Evolutionary conservation across 768 basidiomycete species (phyloP).

Genomic region (Leccinum variicolor): DNA sequence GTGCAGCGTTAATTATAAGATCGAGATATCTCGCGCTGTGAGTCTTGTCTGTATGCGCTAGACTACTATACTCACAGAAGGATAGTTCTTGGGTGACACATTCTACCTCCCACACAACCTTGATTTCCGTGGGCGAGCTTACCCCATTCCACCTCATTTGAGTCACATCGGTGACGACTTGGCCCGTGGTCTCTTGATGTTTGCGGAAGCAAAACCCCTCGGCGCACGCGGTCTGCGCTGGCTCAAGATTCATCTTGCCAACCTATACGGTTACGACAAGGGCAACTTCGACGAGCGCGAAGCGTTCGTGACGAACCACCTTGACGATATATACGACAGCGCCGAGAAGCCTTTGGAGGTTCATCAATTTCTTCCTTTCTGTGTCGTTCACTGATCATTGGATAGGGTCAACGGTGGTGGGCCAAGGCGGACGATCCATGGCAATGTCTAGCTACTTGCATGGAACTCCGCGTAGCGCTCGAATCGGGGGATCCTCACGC

Average conservation of each 20-base stretch:
- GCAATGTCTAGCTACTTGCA: constrained; percentile 93
- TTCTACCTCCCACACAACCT: constrained; percentile 95
- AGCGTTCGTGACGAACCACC: constrained; percentile 63
- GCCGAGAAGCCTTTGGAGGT: constrained; percentile 78
- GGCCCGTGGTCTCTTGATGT: constrained; percentile 79
- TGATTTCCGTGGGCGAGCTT: constrained; percentile 96
- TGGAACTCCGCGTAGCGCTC: constrained; percentile 81
- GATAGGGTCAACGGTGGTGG: constrained; percentile 85
- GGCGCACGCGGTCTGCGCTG: constrained; percentile 85
- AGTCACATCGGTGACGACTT: constrained; percentile 96
- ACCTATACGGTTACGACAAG: constrained; percentile 93
- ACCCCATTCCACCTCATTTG: constrained; percentile 93
- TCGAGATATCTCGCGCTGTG: constrained; percentile 92
- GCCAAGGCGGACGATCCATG: constrained; percentile 89
- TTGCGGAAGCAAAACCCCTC: constrained; percentile 75
- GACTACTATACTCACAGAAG: background rate
- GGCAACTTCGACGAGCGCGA: constrained; percentile 92
- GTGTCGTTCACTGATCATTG: constrained; percentile 2
- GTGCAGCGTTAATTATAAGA: constrained; percentile 93
- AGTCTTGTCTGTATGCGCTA: constrained; percentile 27
- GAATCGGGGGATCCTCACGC: constrained; percentile 59
- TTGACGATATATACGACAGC: constrained; percentile 79
- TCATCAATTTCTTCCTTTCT: constrained; percentile 20
- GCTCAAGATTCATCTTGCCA: constrained; percentile 95
- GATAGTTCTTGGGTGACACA: constrained; percentile 78